Percentiles rank a stretch among this genome's conserved stretches.
Evolutionary conservation across 2,329 filamentous ascomycete species (phyloP).

Genomic region (Colletotrichum lini): DNA sequence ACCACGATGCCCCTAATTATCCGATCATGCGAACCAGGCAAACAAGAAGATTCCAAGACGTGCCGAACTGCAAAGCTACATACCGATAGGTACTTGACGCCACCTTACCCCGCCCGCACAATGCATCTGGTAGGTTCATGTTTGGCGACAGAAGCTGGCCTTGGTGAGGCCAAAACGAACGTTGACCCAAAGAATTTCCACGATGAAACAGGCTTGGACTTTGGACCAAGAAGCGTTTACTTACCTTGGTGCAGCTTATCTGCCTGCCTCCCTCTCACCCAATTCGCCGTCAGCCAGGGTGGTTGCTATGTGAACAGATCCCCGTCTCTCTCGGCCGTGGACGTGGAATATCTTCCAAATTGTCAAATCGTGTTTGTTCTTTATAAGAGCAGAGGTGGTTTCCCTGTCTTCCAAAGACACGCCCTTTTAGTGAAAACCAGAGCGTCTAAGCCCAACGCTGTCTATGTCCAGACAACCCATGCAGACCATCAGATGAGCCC

Average conservation of each 20-base stretch:
- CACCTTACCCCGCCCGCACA: background rate
- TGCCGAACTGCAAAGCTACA: background rate
- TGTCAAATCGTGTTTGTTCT: constrained; percentile 3
- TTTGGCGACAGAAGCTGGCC: background rate
- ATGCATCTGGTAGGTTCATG: background rate
- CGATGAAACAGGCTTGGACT: background rate
- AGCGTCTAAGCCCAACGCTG: constrained; percentile 22
- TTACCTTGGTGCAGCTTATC: background rate
- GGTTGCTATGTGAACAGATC: background rate
- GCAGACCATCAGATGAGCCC: constrained; percentile 11
- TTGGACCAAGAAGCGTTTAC: no score
- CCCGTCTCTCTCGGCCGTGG: background rate
- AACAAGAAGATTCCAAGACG: background rate
- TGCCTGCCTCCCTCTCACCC: background rate
- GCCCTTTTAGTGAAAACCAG: background rate
- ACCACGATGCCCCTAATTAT: background rate
- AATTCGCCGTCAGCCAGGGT: background rate
- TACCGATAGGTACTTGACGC: background rate
- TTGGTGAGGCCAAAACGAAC: background rate
- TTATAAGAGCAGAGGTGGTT: constrained; percentile 25
- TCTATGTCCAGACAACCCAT: constrained; percentile 22
- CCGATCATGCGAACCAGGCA: background rate
- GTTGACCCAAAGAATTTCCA: background rate
- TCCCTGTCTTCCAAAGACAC: background rate
- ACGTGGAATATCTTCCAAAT: background rate